Evolutionary conservation across 2,329 filamentous ascomycete species (phyloP).

Genomic region (Aspergillus ruber): DNA sequence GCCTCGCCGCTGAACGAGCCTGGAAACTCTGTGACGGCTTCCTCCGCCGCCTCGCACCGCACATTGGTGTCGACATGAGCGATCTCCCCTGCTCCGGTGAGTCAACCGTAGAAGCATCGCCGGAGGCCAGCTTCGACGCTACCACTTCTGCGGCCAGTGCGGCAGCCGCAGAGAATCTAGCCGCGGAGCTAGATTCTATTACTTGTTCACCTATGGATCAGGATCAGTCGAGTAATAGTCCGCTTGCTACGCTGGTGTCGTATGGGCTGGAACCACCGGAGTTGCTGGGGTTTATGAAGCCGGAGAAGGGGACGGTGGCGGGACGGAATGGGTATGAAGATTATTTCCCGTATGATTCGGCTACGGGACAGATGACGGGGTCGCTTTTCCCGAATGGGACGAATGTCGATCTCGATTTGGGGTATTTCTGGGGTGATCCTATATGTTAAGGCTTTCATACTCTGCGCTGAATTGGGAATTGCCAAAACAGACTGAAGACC

Average conservation of each 20-base stretch:
- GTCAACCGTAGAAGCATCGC: slow-evolving; percentile 16
- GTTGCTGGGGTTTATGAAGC: slow-evolving; percentile 21
- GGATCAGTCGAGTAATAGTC: slow-evolving; percentile 14
- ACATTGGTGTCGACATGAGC: slow-evolving; percentile 23
- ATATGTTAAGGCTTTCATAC: slow-evolving; percentile 12
- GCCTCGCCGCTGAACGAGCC: slow-evolving; percentile 24
- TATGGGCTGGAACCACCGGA: slow-evolving; percentile 20
- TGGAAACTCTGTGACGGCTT: slow-evolving; percentile 32
- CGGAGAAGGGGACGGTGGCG: slow-evolving; percentile 18
- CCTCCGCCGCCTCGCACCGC: slow-evolving; percentile 27
- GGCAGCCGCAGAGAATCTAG: slow-evolving; percentile 6
- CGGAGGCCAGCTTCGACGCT: slow-evolving; percentile 11
- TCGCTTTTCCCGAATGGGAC: slow-evolving; percentile 29
- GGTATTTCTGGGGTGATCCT: slow-evolving; percentile 26
- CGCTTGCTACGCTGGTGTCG: slow-evolving; percentile 13
- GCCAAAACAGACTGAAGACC: not conserved
- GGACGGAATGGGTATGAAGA: slow-evolving; percentile 21
- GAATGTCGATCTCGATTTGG: slow-evolving; percentile 26
- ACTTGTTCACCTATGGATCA: slow-evolving; percentile 21
- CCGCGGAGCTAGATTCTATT: slow-evolving; percentile 17
- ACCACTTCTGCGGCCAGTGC: slow-evolving; percentile 10
- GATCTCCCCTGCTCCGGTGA: slow-evolving; percentile 24
- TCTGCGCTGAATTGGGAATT: not conserved
- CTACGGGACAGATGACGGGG: slow-evolving; percentile 31
- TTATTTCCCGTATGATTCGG: slow-evolving; percentile 29